These are phyloP conservation scores for Daldinia concentrica DNA, from an alignment of 495 filamentous ascomycete species.

Conservation along the genomic window DNA sequence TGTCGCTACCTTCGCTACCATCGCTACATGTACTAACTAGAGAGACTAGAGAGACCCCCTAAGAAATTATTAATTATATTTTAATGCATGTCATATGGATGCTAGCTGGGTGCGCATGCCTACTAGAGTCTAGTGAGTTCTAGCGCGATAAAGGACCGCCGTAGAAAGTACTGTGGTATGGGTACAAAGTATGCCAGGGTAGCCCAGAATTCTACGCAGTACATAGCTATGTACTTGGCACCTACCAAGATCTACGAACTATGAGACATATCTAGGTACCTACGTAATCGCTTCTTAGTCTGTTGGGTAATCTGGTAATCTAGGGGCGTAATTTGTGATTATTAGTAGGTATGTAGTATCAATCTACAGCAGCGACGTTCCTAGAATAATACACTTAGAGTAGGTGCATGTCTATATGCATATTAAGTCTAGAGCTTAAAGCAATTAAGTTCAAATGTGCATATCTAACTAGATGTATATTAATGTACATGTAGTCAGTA, in stretches of 20 bases:
- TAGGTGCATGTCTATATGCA: background rate
- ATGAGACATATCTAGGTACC: slow-evolving; percentile 21
- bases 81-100: slow-evolving; percentile 43
- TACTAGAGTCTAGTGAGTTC: slow-evolving; percentile 33
- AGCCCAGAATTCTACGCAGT: slow-evolving; percentile 13
- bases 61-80: slow-evolving; percentile 43
- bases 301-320: slow-evolving; percentile 7
- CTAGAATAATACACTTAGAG: background rate
- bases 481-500: background rate
- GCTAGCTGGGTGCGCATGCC: slow-evolving; percentile 39
- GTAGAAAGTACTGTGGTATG: slow-evolving; percentile 6
- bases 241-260: slow-evolving; percentile 29
- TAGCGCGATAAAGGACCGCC: slow-evolving; percentile 23
- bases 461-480: background rate
- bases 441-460: background rate
- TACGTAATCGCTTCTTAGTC: slow-evolving; percentile 11
- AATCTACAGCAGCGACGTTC: background rate
- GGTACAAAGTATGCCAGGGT: slow-evolving; percentile 12
- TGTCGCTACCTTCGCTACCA: slow-evolving; percentile 4
- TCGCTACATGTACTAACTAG: slow-evolving; percentile 10
- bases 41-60: slow-evolving; percentile 7
- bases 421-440: background rate
- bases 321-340: slow-evolving; percentile 10
- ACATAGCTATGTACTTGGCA: slow-evolving; percentile 20
- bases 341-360: background rate